Percentiles rank a stretch among this genome's conserved stretches.
Conservation (phyloP, 306 rosid genomes). For the Begonia masoniana region DNA sequence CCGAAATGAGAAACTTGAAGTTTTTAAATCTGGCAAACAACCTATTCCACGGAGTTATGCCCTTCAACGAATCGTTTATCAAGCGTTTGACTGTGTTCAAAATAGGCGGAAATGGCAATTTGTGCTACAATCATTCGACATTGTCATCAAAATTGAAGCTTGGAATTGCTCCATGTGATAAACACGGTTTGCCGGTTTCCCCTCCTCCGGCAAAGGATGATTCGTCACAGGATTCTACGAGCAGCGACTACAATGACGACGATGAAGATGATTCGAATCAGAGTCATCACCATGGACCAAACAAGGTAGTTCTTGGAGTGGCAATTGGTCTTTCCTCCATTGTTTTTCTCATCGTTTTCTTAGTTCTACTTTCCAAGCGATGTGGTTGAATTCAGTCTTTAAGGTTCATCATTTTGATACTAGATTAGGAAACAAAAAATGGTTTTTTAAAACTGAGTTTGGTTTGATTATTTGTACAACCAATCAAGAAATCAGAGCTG, state of each 20-base stretch:
- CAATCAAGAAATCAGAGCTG: constrained; percentile 1
- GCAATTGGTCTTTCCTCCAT: constrained; percentile 78
- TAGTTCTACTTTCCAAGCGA: constrained; percentile 55
- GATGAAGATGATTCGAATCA: constrained; percentile 20
- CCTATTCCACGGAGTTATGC: constrained; percentile 61
- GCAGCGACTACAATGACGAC: constrained; percentile 38
- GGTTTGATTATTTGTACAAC: not conserved
- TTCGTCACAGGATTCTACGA: constrained; percentile 37
- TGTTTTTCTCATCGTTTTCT: constrained; percentile 64
- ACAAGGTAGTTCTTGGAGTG: constrained; percentile 78
- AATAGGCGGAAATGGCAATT: constrained; percentile 48
- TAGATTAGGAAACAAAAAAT: constrained; percentile 1
- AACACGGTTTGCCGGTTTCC: constrained; percentile 65
- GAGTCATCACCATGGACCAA: constrained; percentile 59
- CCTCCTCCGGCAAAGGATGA: constrained; percentile 59
- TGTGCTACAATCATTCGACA: constrained; percentile 69
- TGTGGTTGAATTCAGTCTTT: constrained; percentile 29
- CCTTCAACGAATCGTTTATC: constrained; percentile 56
- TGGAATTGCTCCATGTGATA: constrained; percentile 83
- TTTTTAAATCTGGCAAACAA: constrained; percentile 76
- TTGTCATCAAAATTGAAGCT: constrained; percentile 78
- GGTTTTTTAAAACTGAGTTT: constrained; percentile 3
- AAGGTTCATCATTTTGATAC: not conserved
- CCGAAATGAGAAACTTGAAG: constrained; percentile 59
- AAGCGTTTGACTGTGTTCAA: constrained; percentile 47